Percentiles rank a stretch among this genome's conserved stretches.
These are phyloP conservation scores for Pholiota adiposa DNA, from an alignment of 1,284 basidiomycete genomes.

Conservation along the genomic window DNA sequence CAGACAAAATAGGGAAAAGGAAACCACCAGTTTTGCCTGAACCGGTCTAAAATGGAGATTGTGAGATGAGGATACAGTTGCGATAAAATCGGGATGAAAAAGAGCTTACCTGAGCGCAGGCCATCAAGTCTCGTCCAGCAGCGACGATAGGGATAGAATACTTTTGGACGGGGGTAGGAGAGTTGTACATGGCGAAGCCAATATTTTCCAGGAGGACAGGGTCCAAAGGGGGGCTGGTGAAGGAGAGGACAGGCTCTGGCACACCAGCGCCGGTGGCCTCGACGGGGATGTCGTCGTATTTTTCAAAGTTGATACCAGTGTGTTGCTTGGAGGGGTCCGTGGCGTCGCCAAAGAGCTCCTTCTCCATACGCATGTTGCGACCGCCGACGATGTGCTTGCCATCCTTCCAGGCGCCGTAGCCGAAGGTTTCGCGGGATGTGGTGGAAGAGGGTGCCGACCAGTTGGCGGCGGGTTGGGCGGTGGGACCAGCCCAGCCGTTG, in stretches of 20 bases:
- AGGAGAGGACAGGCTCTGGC: constrained; percentile 90
- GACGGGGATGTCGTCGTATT: constrained; percentile 99
- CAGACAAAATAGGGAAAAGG: constrained; percentile 98
- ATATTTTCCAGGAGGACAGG: constrained; percentile 96
- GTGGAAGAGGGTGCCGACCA: constrained; percentile 40
- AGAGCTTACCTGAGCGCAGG: constrained; percentile 86
- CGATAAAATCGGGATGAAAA: constrained; percentile 17
- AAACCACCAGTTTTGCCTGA: constrained; percentile 99
- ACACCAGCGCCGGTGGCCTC: constrained; percentile 96
- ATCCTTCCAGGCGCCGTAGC: constrained; percentile 88
- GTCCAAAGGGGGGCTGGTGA: constrained; percentile 91
- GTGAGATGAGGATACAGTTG: constrained; percentile 15
- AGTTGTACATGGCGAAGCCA: constrained; percentile 88
- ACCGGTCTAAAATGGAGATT: constrained; percentile 72
- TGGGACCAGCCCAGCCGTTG: constrained; percentile 51
- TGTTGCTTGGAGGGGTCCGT: constrained; percentile 86
- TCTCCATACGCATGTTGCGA: constrained; percentile 88
- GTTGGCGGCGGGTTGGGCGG: constrained; percentile 30
- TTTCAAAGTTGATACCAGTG: constrained; percentile 99
- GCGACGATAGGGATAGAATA: constrained; percentile 99
- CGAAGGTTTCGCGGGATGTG: constrained; percentile 53
- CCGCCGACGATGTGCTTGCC: constrained; percentile 84
- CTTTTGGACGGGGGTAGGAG: constrained; percentile 98
- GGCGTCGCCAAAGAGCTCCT: constrained; percentile 93
- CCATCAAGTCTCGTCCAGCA: constrained; percentile 93